phyloP scores from a whole-genome alignment of 2,329 filamentous ascomycete species.

The Aspergillus carbonarius region DNA sequence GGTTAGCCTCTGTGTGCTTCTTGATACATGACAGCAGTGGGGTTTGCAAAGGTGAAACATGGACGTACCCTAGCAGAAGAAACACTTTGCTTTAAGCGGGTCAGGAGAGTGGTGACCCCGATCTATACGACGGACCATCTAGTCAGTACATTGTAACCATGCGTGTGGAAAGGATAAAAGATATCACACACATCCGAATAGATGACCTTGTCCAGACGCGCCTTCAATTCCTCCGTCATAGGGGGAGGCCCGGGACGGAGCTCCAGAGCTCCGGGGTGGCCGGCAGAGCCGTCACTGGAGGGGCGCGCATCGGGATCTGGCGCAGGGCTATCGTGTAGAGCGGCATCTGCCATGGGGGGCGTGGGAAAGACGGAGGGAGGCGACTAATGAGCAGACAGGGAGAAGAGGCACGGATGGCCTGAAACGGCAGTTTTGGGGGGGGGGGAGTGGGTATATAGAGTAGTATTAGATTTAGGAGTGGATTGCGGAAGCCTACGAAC shows the following conservation, averaged over 20 bases:
- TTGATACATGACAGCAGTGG: slow-evolving; percentile 17
- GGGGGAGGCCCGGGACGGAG: slow-evolving; percentile 21
- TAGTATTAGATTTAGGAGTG: neutral
- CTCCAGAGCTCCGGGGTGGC: slow-evolving; percentile 24
- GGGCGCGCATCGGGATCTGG: slow-evolving; percentile 33
- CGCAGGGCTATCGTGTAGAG: slow-evolving; percentile 25
- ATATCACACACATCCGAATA: slow-evolving; percentile 46
- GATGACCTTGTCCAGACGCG: slow-evolving; percentile 45
- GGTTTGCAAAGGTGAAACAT: slow-evolving; percentile 9
- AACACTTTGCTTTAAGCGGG: slow-evolving; percentile 65
- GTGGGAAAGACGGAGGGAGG: neutral
- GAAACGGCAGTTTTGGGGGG: neutral
- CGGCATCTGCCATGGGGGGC: slow-evolving; percentile 31
- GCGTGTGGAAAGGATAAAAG: neutral
- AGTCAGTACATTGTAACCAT: slow-evolving; percentile 4
- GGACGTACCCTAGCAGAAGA: slow-evolving; percentile 58
- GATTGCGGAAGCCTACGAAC: neutral
- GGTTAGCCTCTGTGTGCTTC: slow-evolving; percentile 8
- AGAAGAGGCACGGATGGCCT: neutral
- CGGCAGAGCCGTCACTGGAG: slow-evolving; percentile 30
- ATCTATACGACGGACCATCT: slow-evolving; percentile 43
- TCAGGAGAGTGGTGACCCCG: slow-evolving; percentile 61
- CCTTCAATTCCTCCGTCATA: slow-evolving; percentile 37
- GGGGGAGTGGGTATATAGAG: neutral
- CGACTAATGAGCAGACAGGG: neutral